Evolutionary conservation across 2,329 filamentous ascomycete genomes (phyloP).

Genomic region (Fusarium virguliforme): DNA sequence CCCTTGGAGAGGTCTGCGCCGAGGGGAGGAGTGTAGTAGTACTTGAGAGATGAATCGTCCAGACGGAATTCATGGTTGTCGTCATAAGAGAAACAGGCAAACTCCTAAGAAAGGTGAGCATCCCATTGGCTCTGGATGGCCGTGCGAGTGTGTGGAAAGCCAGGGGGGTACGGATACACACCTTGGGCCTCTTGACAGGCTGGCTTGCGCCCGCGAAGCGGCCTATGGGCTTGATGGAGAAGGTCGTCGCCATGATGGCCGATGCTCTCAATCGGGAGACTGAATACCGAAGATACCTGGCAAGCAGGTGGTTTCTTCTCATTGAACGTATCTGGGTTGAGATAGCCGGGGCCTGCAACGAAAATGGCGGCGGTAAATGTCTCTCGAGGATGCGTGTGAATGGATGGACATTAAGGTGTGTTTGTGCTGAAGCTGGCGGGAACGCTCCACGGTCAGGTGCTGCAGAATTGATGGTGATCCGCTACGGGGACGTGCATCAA

Average conservation of each 20-base stretch:
- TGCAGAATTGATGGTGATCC: neutral
- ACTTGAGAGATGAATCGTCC: slow-evolving; percentile 85
- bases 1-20: slow-evolving; percentile 84
- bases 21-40: slow-evolving; percentile 86
- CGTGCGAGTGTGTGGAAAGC: neutral
- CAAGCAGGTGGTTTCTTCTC: neutral
- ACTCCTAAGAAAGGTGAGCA: slow-evolving; percentile 72
- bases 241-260: slow-evolving; percentile 58
- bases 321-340: neutral
- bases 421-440: neutral
- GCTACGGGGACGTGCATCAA: slow-evolving; percentile 11
- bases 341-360: neutral
- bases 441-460: slow-evolving; percentile 14
- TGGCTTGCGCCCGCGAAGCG: slow-evolving; percentile 79
- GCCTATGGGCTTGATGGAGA: slow-evolving; percentile 78
- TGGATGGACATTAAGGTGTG: slow-evolving; percentile 4
- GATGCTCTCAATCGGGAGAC: neutral
- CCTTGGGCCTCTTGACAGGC: slow-evolving; percentile 82
- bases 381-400: slow-evolving; percentile 1
- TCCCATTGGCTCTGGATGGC: neutral
- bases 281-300: neutral
- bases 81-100: slow-evolving; percentile 95
- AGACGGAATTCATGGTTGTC: slow-evolving; percentile 82
- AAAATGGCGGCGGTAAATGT: neutral
- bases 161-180: slow-evolving; percentile 56